phyloP scores from a whole-genome alignment of 768 basidiomycete species.

The Chalciporus sphaerocephalus region DNA sequence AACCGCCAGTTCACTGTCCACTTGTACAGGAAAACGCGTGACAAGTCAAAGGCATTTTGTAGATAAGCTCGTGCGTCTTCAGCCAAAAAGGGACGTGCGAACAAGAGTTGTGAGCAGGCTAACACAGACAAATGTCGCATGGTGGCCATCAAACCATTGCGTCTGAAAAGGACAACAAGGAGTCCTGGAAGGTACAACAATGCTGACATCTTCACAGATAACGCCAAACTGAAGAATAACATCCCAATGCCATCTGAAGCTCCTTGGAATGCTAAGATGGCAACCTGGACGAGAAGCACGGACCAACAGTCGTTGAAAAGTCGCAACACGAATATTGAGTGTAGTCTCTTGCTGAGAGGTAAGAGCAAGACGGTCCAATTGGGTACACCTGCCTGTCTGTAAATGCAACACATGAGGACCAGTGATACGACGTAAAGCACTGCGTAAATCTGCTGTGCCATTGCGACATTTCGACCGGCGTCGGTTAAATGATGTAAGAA shows the following conservation, averaged over 20 bases:
- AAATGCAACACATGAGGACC: conserved; percentile 62
- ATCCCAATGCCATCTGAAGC: conserved; percentile 59
- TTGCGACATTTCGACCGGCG: conserved; percentile 51
- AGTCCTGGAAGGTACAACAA: conserved; percentile 88
- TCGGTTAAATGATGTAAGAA: conserved; percentile 62
- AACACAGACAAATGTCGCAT: conserved; percentile 45
- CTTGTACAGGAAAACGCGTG: conserved; percentile 83
- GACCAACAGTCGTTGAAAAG: conserved; percentile 97
- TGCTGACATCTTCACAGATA: conserved; percentile 95
- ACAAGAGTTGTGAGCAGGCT: conserved; percentile 43
- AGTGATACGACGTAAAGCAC: conserved; percentile 68
- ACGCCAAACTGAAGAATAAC: conserved; percentile 65
- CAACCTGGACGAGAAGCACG: conserved; percentile 56
- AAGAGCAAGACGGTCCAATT: conserved; percentile 73
- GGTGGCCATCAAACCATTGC: conserved; percentile 53
- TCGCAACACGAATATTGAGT: conserved; percentile 88
- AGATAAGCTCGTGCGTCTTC: conserved; percentile 63
- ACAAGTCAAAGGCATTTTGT: conserved; percentile 77
- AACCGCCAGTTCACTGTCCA: conserved; percentile 99
- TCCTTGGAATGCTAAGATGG: conserved; percentile 61
- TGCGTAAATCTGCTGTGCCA: conserved; percentile 78
- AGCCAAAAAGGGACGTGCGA: conserved; percentile 69
- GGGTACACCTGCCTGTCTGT: conserved; percentile 55
- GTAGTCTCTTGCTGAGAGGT: conserved; percentile 86
- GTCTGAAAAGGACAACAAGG: conserved; percentile 76